Evolutionary conservation across 768 basidiomycete species (phyloP), one percentile per base, ranked within the genome.

Genomic region (Rhizopogon roseolus): DNA sequence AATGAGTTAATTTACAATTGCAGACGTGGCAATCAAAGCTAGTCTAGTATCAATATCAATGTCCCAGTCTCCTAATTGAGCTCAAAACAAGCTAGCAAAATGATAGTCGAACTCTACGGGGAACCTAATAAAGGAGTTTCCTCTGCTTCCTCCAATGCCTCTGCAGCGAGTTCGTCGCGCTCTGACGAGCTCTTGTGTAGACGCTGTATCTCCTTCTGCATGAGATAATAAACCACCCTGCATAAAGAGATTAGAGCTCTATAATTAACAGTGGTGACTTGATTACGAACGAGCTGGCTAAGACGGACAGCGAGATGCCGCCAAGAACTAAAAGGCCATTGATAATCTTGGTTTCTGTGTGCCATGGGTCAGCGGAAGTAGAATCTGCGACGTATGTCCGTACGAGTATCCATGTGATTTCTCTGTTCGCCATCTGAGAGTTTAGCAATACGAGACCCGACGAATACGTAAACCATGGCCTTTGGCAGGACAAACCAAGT

Each of bases 341-440:
- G 55, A 92, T 58, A 17, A 88, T 65, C 66, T 84, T 87, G 0
- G 86, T 82, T 50, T 77, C 84, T 85, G 62, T 40, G 54, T 46
- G 52, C 52, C 53, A 45, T 32, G 53, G 54, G 37, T 54, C 57
- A 50, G 57, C 43, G 53, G 57, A n/a, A 27, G 36, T 34, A 40
- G 46, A 16, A 29, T 46, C 5, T 5, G 44, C 25, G 32, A 39
- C 36, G n/a, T 36, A 27, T 28, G 17, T 36, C 36, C 78, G 53
- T 73, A 88, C 88, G 77, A 22, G 81, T 78, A 63, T 93, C 90
- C 90, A 93, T 93, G 40, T 81, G 71, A 38, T 71, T 77, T 42
- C 91, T 79, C 56, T 84, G 81, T 60, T 86, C 78, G 36, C 88
- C 88, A 60, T 93, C 91, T 9, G 90, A 86, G 14, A 93, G 71